Base-by-base conservation (phyloP, 495 filamentous ascomycete species). In the Neurospora tetrasperma region DNA sequence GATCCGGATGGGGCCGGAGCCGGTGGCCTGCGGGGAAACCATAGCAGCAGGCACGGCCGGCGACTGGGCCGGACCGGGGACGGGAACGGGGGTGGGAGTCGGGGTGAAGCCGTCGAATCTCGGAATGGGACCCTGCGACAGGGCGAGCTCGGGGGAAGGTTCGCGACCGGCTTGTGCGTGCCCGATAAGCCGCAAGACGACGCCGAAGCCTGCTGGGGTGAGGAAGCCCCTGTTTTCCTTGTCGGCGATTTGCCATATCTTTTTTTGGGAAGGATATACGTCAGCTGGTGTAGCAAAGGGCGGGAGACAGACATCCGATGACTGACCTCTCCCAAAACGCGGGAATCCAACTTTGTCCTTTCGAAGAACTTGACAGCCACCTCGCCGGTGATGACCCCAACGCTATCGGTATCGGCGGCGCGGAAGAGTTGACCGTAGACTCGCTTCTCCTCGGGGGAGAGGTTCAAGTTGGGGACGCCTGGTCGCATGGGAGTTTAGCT, bases 241-340 rank as follows among this genome's bases (percentile, higher is more conserved):
- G 82, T 99, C 96, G 71, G 96, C 96, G 79, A 99, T 94, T 83
- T 97, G 94, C 96, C 96, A 99, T 88, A 98, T 98, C 93, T 96
- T 78, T 69, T 14, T 40, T 10, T 8, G 39, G 39, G 46, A 12
- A 6, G 1, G 39, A 20, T 0, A 23, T 20, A 20, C 31, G 74
- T 78, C 71, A 75, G 71, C 66, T 68, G 39, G 39, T 27, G 48
- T 7, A 70, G 74, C 14, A 62, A 73, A 41, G 72, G 27, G 27
- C 27, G 27, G 77, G 20, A 76, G 62, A 76, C 70, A 38, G 35
- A 4, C 2, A 38, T 38, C 35, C 35, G 5, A 46, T 38, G 16
- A 66, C 20, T 35, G 84, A 96, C 94, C 90, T 97, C 92, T 79
- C 96, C 96, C 75, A 99, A 86, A 38, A 95, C 88, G 71, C 92